Evolutionary conservation across 2,329 filamentous ascomycete species (phyloP).

Genomic region (Dothistroma pini): DNA sequence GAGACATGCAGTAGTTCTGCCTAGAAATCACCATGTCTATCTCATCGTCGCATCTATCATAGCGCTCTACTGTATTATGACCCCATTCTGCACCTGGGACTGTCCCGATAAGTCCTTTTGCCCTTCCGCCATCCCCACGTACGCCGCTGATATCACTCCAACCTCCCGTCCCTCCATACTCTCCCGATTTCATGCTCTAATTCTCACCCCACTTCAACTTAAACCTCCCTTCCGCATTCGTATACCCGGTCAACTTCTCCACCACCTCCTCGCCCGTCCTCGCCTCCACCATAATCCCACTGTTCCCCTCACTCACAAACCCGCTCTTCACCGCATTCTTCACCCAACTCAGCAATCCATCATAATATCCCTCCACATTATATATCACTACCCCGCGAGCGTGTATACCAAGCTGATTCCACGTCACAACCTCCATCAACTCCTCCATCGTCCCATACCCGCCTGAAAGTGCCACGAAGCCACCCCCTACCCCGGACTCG

Average conservation of each 20-base stretch:
- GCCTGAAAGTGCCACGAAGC: conserved; percentile 83
- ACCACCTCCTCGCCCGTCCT: conserved; percentile 69
- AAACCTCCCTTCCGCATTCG: conserved; percentile 68
- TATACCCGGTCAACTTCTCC: conserved; percentile 66
- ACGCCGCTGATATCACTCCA: neutral
- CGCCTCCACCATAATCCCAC: conserved; percentile 74
- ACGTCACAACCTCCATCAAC: conserved; percentile 84
- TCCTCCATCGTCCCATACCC: conserved; percentile 97
- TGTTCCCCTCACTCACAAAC: conserved; percentile 70
- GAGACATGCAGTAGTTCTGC: neutral
- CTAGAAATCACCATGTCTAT: neutral
- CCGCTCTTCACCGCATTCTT: conserved; percentile 68
- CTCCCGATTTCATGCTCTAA: conserved; percentile 30
- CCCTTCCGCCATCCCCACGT: neutral
- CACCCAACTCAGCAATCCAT: conserved; percentile 81
- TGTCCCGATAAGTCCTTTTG: neutral
- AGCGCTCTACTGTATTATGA: neutral
- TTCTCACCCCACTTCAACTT: conserved; percentile 77
- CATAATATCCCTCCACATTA: conserved; percentile 90
- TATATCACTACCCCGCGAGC: conserved; percentile 71
- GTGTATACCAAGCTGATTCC: conserved; percentile 95
- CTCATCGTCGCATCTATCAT: neutral
- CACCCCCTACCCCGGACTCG: conserved; percentile 72
- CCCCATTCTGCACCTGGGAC: neutral
- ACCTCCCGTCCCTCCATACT: neutral